These are phyloP conservation scores for Lantana camara DNA, from an alignment of 257 asterid genomes.

Conservation along the genomic window DNA sequence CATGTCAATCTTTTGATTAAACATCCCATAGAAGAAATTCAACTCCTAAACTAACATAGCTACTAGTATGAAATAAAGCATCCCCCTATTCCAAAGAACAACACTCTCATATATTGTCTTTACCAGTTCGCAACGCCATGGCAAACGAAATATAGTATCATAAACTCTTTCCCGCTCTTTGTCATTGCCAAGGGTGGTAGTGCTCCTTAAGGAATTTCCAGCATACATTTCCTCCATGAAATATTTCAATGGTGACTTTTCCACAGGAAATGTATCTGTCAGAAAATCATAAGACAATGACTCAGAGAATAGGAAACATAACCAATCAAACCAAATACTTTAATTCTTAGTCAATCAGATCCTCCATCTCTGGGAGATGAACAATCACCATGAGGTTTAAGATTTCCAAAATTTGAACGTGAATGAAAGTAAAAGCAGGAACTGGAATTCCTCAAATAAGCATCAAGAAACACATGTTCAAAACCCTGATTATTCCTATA, in stretches of 20 bases:
- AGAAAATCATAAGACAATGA: conserved; percentile 24
- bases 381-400: conserved; percentile 10
- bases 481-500: neutral
- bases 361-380: conserved; percentile 6
- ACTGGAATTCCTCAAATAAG: conserved; percentile 2
- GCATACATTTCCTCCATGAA: conserved; percentile 88
- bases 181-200: conserved; percentile 77
- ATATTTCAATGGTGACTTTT: conserved; percentile 79
- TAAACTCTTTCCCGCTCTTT: conserved; percentile 93
- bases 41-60: conserved; percentile 23
- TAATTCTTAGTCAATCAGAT: neutral
- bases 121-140: conserved; percentile 99
- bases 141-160: conserved; percentile 92
- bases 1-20: conserved; percentile 14
- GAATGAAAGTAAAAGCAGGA: neutral
- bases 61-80: neutral
- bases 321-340: neutral
- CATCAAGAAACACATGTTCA: neutral
- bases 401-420: neutral
- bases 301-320: conserved; percentile 29
- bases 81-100: conserved; percentile 3
- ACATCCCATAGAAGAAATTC: conserved; percentile 17
- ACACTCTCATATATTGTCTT: conserved; percentile 12
- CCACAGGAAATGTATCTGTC: conserved; percentile 61
- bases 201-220: conserved; percentile 86